A percentile compares a stretch with the other conserved stretches of the same genome.
Evolutionary conservation across 2,329 filamentous ascomycete species (phyloP).

Genomic region (Rhynchosporium agropyri): DNA sequence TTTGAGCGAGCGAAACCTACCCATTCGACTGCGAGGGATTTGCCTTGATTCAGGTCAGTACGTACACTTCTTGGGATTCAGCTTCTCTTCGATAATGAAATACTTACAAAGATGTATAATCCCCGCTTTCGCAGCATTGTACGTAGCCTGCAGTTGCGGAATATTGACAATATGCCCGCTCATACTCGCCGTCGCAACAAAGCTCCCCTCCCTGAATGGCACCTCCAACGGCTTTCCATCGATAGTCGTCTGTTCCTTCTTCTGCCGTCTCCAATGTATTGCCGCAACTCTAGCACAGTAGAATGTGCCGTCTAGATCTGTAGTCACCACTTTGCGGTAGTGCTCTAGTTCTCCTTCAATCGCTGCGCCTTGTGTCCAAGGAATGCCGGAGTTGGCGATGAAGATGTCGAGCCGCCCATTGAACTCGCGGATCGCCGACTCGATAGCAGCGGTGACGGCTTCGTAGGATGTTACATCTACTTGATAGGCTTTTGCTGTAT

Average conservation of each 20-base stretch:
- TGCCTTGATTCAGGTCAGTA: conserved; percentile 50
- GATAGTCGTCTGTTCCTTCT: conserved; percentile 64
- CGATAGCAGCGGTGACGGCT: conserved; percentile 45
- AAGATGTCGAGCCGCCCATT: conserved; percentile 77
- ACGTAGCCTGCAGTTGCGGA: conserved; percentile 73
- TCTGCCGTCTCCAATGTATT: conserved; percentile 69
- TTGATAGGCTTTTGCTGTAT: conserved; percentile 60
- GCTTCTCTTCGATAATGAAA: not conserved
- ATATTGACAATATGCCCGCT: conserved; percentile 77
- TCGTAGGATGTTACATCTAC: conserved; percentile 61
- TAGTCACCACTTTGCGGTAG: conserved; percentile 68
- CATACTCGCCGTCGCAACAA: conserved; percentile 80
- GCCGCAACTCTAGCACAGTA: conserved; percentile 75
- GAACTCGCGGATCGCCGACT: conserved; percentile 61
- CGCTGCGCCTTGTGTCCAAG: conserved; percentile 70
- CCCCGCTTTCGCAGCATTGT: conserved; percentile 73
- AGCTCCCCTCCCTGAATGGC: conserved; percentile 65
- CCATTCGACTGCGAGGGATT: conserved; percentile 76
- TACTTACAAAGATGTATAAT: conserved; percentile 59
- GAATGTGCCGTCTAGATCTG: conserved; percentile 76
- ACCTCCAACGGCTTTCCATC: conserved; percentile 61
- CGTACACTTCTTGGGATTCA: not conserved
- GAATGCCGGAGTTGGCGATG: conserved; percentile 76
- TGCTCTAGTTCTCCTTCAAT: conserved; percentile 65
- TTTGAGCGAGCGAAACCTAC: conserved; percentile 74